These are phyloP conservation scores for Debaryomycetaceae sp. DNA, from an alignment of 1,139 yeast genomes.

Conservation along the genomic window DNA sequence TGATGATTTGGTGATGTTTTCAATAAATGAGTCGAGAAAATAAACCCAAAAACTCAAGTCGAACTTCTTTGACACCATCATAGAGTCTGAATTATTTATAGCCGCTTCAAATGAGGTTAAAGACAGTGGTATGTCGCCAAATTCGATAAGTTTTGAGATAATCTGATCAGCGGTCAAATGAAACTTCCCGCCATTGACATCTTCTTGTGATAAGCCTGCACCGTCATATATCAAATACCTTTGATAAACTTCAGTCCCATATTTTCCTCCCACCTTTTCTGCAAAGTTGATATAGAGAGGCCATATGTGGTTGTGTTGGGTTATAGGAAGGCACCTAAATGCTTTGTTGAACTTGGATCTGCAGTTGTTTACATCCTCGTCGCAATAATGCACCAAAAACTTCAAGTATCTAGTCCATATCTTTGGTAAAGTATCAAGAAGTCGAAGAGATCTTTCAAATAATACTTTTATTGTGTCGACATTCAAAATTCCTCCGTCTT, in stretches of 20 bases:
- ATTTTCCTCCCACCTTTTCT: slow-evolving; percentile 37
- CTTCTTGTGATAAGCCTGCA: slow-evolving; percentile 9
- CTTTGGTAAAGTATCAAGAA: slow-evolving; percentile 42
- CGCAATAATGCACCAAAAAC: slow-evolving; percentile 36
- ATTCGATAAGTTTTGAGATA: slow-evolving; percentile 21
- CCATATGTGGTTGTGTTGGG: slow-evolving; percentile 64
- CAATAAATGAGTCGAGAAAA: slow-evolving; percentile 43
- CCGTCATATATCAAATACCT: slow-evolving; percentile 38
- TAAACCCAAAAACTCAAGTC: slow-evolving; percentile 37
- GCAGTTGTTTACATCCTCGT: slow-evolving; percentile 32
- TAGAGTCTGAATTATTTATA: slow-evolving; percentile 10
- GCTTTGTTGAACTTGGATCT: slow-evolving; percentile 53
- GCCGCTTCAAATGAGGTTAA: slow-evolving; percentile 13
- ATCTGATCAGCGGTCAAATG: slow-evolving; percentile 13
- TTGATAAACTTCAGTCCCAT: slow-evolving; percentile 40
- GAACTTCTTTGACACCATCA: slow-evolving; percentile 12
- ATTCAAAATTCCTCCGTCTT: slow-evolving; percentile 21
- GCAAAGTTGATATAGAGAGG: slow-evolving; percentile 53
- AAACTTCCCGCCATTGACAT: slow-evolving; percentile 1
- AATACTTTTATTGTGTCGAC: slow-evolving; percentile 33
- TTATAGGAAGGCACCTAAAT: slow-evolving; percentile 45
- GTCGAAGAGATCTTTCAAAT: slow-evolving; percentile 47
- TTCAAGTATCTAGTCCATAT: slow-evolving; percentile 57
- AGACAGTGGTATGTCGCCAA: slow-evolving; percentile 18
- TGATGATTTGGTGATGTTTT: background rate